phyloP scores from a whole-genome alignment of 2,329 filamentous ascomycete species.

The Aspergillus alliaceus region DNA sequence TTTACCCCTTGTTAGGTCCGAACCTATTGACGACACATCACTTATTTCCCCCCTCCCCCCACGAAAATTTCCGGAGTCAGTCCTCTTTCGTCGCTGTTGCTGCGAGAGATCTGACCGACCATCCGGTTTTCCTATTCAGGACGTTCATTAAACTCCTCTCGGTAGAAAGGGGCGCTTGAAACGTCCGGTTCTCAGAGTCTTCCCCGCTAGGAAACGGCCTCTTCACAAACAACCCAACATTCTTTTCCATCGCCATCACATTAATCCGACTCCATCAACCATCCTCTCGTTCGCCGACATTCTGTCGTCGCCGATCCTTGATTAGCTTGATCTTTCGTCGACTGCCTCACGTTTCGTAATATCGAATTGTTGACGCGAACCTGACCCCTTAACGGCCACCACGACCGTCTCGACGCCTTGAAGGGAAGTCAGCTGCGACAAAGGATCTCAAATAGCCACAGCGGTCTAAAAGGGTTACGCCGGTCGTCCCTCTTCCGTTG shows the following conservation, averaged over 20 bases:
- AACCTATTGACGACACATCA: not conserved
- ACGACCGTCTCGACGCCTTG: not conserved
- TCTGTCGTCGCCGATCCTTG: not conserved
- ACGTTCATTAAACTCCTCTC: constrained; percentile 15
- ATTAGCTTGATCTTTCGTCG: not conserved
- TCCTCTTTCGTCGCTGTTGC: not conserved
- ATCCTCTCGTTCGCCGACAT: not conserved
- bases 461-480: constrained; percentile 34
- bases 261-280: not conserved
- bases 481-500: constrained; percentile 37
- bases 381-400: not conserved
- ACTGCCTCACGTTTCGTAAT: not conserved
- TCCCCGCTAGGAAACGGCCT: constrained; percentile 17
- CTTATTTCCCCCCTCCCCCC: not conserved
- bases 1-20: not conserved
- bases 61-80: constrained; percentile 1
- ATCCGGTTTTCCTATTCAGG: constrained; percentile 8
- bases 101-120: not conserved
- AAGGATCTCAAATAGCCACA: not conserved
- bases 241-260: constrained; percentile 9
- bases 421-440: not conserved
- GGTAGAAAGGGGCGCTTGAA: constrained; percentile 22
- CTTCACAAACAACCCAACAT: constrained; percentile 11
- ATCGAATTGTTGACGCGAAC: not conserved
- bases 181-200: constrained; percentile 13